phyloP scores from a whole-genome alignment of 768 basidiomycete genomes.

The Mycena kentingensis region DNA sequence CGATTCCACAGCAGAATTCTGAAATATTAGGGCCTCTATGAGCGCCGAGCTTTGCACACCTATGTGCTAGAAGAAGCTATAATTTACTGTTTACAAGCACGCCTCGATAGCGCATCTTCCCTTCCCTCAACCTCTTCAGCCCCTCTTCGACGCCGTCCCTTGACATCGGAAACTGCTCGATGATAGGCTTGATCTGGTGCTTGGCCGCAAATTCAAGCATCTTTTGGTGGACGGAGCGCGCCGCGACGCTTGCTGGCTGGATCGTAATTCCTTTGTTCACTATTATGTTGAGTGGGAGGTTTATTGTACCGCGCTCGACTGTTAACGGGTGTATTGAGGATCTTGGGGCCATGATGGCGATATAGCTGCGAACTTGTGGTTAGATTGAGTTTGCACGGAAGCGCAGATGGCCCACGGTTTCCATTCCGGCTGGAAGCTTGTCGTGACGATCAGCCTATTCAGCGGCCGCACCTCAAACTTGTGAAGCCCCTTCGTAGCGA shows the following conservation, averaged over 20 bases:
- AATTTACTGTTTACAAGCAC: too few relatives aligned
- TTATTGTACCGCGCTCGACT: neutral
- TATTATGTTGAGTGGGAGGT: neutral
- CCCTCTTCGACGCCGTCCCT: slow-evolving; percentile 21
- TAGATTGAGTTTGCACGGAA: neutral
- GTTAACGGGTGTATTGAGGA: neutral
- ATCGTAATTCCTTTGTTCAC: slow-evolving; percentile 2
- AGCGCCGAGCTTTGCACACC: too few relatives aligned
- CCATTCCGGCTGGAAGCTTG: slow-evolving; percentile 5
- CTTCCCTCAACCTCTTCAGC: neutral
- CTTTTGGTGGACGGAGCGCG: slow-evolving; percentile 5
- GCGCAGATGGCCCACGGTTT: neutral
- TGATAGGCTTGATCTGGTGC: slow-evolving; percentile 29
- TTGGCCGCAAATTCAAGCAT: slow-evolving; percentile 35
- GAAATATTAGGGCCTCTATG: too few relatives aligned
- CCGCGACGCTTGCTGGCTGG: slow-evolving; percentile 16
- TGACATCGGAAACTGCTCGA: slow-evolving; percentile 32
- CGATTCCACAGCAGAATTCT: too few relatives aligned
- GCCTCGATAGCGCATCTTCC: neutral
- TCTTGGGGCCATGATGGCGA: neutral
- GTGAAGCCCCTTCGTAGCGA: slow-evolving; percentile 28
- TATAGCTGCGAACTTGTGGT: neutral
- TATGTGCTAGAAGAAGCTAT: too few relatives aligned
- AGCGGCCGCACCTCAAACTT: slow-evolving; percentile 29
- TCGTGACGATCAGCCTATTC: slow-evolving; percentile 32